These are phyloP conservation scores for Alternaria viburni DNA, from an alignment of 2,329 filamentous ascomycete species.

Conservation along the genomic window DNA sequence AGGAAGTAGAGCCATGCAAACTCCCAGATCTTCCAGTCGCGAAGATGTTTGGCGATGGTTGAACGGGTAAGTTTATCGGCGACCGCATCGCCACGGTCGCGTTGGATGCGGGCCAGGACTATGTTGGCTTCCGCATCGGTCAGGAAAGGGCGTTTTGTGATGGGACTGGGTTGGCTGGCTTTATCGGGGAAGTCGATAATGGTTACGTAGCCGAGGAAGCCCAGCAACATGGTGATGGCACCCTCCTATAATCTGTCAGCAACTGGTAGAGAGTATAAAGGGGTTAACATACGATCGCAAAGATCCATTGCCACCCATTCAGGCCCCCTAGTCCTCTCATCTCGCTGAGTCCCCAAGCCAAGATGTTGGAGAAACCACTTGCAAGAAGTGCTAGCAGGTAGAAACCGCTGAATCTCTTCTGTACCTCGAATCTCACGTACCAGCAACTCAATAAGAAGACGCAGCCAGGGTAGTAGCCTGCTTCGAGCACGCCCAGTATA, in stretches of 20 bases:
- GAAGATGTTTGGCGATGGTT: slow-evolving; percentile 12
- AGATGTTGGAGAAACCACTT: slow-evolving; percentile 37
- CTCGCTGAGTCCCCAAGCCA: slow-evolving; percentile 39
- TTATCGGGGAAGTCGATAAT: slow-evolving; percentile 24
- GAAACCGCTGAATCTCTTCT: slow-evolving; percentile 26
- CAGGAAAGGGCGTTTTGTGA: slow-evolving; percentile 17
- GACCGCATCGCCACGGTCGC: slow-evolving; percentile 44
- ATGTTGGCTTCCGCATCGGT: slow-evolving; percentile 22
- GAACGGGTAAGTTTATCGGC: slow-evolving; percentile 11
- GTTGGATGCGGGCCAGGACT: slow-evolving; percentile 39
- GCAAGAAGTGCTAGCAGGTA: slow-evolving; percentile 33
- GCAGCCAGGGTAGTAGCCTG: slow-evolving; percentile 26
- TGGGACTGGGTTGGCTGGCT: slow-evolving; percentile 6
- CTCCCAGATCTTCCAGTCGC: slow-evolving; percentile 26
- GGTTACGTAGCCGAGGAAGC: slow-evolving; percentile 19
- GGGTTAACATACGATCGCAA: slow-evolving; percentile 9
- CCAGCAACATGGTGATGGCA: slow-evolving; percentile 18
- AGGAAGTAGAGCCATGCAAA: slow-evolving; percentile 17
- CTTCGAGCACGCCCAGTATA: slow-evolving; percentile 26
- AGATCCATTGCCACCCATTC: slow-evolving; percentile 42
- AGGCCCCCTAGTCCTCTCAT: slow-evolving; percentile 33
- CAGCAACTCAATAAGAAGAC: slow-evolving; percentile 26
- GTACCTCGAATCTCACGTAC: slow-evolving; percentile 29
- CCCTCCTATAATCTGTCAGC: slow-evolving; percentile 13
- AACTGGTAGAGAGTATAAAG: not conserved